These are phyloP conservation scores for Plasmodium berghei DNA, from an alignment of 169 alveolate species.

Conservation along the genomic window DNA sequence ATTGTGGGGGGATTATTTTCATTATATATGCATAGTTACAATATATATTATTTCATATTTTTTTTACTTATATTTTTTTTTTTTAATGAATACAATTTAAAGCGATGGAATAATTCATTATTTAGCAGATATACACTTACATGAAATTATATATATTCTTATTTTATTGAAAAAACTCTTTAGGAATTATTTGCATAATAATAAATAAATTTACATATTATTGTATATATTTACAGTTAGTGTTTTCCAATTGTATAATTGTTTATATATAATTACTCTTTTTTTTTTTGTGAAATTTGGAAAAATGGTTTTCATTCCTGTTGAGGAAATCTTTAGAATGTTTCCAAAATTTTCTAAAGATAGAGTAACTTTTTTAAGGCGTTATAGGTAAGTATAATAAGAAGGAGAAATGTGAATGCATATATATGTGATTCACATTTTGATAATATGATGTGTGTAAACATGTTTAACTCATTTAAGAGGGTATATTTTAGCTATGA, in stretches of 20 bases:
- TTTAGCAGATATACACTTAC: not conserved
- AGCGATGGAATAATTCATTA: too few relatives aligned
- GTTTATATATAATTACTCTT: not conserved
- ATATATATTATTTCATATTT: too few relatives aligned
- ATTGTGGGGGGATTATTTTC: too few relatives aligned
- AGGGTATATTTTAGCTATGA: too few relatives aligned
- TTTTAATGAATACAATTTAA: too few relatives aligned
- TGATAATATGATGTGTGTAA: too few relatives aligned
- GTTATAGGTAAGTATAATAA: conserved; percentile 52
- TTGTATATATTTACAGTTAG: not conserved
- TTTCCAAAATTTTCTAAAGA: conserved; percentile 74
- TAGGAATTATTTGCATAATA: not conserved
- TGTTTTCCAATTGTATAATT: not conserved
- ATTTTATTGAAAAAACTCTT: too few relatives aligned
- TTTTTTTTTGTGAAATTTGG: not conserved
- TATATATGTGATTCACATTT: not conserved
- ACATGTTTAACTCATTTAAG: too few relatives aligned
- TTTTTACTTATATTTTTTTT: too few relatives aligned
- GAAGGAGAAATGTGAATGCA: not conserved
- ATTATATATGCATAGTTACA: too few relatives aligned
- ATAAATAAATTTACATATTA: not conserved
- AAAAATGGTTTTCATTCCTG: conserved; percentile 75
- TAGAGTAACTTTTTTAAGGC: conserved; percentile 70
- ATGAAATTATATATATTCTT: not conserved
- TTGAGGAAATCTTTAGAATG: conserved; percentile 43